Base-by-base conservation (phyloP, 768 basidiomycete species). In the Pleurotus tuoliensis region DNA sequence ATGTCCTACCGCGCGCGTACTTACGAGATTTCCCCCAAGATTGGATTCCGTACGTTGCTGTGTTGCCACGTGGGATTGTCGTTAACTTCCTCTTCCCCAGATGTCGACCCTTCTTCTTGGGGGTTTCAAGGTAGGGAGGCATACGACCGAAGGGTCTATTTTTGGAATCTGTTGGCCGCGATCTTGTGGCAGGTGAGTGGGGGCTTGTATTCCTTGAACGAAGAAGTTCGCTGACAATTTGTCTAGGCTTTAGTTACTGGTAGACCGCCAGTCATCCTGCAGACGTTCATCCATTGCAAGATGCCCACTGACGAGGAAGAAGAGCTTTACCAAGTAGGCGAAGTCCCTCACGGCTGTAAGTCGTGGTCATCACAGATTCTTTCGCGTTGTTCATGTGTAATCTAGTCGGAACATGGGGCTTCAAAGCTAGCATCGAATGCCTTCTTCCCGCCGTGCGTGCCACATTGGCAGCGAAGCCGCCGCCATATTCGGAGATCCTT, bases 31-130 rank as follows among this genome's bases (percentile, higher is more conserved):
- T 47, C 7, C 49, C 12, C 18, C 34, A 18, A 61, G 79, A 76
- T 75, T 56, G 76, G 77, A 18, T 72, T 76, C 58, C 75, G 76
- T 79, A 61, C 47, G 76, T 71, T 44, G 47, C 55, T 24, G 34
- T 41, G 16, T 27, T 38, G n/a, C 18, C 18, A 39, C 27, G 18
- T 56, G 13, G 37, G 25, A 18, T 45, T 52, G 20, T 47, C 37
- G 20, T 40, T 41, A 11, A n/a, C 30, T 30, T 34, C 11, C 43
- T 51, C 48, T 60, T 52, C 58, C 46, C n/a, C 58, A 78, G 76
- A 82, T 62, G 68, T 79, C 44, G 79, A 82, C 65, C 79, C 81
- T 13, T 74, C 75, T 8, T 67, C 74, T 61, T 83, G 82, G 81
- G 71, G 75, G 39, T 72, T 84, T 47, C 54, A 71, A 45, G 79